These are phyloP conservation scores for Aeminium ludgeri DNA, from an alignment of 495 filamentous ascomycete genomes.

Conservation along the genomic window DNA sequence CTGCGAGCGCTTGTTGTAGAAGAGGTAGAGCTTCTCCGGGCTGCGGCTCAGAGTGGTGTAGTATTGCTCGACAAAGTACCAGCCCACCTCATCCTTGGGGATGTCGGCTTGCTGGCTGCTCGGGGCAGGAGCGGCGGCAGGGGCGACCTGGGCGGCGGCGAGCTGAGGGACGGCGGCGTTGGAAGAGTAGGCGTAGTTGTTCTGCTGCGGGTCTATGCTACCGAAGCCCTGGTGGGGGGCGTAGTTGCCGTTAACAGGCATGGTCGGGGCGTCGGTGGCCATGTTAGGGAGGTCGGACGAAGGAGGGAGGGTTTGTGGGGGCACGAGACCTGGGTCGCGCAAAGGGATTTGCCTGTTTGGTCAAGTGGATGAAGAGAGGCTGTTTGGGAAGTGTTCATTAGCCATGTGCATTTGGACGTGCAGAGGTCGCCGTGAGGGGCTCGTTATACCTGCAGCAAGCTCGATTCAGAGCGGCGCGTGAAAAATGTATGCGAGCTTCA, in stretches of 20 bases:
- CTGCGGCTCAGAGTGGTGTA: slow-evolving; percentile 91
- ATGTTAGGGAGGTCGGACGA: slow-evolving; percentile 11
- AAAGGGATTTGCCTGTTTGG: too few species aligned
- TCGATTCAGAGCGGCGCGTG: too few species aligned
- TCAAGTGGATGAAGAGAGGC: too few species aligned
- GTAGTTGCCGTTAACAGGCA: slow-evolving; percentile 29
- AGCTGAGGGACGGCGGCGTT: slow-evolving; percentile 6
- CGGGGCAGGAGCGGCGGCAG: slow-evolving; percentile 8
- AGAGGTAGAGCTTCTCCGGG: slow-evolving; percentile 72
- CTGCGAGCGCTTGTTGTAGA: slow-evolving; percentile 33
- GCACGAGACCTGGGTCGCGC: too few species aligned
- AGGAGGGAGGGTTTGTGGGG: background rate
- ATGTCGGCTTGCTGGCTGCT: slow-evolving; percentile 15
- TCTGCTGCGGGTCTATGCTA: slow-evolving; percentile 15
- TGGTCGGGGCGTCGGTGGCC: slow-evolving; percentile 23
- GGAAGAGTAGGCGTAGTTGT: slow-evolving; percentile 11
- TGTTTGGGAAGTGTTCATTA: too few species aligned
- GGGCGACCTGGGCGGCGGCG: slow-evolving; percentile 6
- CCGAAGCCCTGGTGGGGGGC: slow-evolving; percentile 22
- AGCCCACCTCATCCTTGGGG: slow-evolving; percentile 79
- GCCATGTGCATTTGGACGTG: too few species aligned
- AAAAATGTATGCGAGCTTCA: too few species aligned
- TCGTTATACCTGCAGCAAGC: too few species aligned
- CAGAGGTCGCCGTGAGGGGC: too few species aligned
- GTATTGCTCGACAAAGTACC: slow-evolving; percentile 99